Percentiles rank a stretch among this genome's conserved stretches.
Conservation (phyloP, 345 rosid species). For the Populus ilicifolia region DNA sequence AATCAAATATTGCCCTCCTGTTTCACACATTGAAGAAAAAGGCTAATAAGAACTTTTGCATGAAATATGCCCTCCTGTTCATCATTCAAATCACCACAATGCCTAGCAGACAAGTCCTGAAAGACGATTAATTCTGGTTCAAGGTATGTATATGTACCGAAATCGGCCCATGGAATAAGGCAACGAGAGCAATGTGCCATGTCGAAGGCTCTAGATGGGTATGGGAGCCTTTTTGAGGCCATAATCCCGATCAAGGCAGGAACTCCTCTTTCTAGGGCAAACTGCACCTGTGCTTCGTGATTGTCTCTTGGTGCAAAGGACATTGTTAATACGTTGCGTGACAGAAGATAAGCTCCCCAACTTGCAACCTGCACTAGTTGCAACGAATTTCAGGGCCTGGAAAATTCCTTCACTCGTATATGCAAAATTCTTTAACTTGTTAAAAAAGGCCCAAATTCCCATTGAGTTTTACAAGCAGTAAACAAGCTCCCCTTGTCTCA, state of each 20-base stretch:
- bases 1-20: conserved; percentile 45
- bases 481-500: too few relatives aligned
- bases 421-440: too few relatives aligned
- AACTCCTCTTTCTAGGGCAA: conserved; percentile 46
- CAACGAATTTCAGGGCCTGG: background rate
- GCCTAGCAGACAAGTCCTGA: too few relatives aligned
- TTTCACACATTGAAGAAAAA: background rate
- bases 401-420: too few relatives aligned
- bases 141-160: conserved; percentile 11
- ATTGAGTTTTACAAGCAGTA: too few relatives aligned
- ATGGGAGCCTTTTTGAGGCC: conserved; percentile 43
- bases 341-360: conserved; percentile 46
- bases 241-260: conserved; percentile 43
- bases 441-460: too few relatives aligned
- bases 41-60: background rate
- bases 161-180: conserved; percentile 42
- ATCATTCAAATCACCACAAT: too few relatives aligned
- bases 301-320: conserved; percentile 49
- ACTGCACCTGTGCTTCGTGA: conserved; percentile 47
- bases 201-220: conserved; percentile 46
- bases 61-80: too few relatives aligned
- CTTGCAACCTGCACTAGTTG: conserved; percentile 38
- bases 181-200: conserved; percentile 53
- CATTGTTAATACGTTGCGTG: conserved; percentile 36
- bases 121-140: background rate